Base-by-base conservation (phyloP, 768 basidiomycete genomes). In the Brasilioporus rufonigricans region DNA sequence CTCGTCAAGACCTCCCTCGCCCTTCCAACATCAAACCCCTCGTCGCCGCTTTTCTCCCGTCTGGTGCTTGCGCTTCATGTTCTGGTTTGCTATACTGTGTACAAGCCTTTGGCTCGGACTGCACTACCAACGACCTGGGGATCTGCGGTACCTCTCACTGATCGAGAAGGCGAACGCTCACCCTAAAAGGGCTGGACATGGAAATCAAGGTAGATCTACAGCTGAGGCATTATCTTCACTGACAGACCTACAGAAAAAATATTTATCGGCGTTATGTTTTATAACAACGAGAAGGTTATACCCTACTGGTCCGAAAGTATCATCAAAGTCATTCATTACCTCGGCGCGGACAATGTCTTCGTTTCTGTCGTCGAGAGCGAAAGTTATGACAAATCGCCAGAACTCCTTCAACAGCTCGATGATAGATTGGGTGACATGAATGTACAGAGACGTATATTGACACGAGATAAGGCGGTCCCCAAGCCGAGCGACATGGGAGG, bases 281-380 rank as follows among this genome's bases (percentile, higher is more conserved):
- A 65, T 63, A 67, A 77, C 48, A 76, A 76, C 38, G 62, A 71
- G 49, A 49, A 45, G 0, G 66, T 77, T 1, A 60, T 78, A 26
- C 73, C 75, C 0, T 73, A 74, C 48, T 79, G 76, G 76, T 68
- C 67, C 3, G 50, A 61, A 7, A 63, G 74, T 32, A 59, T 77
- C 31, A 52, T 73, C 44, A 65, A 68, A 53, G 60, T 64, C 5
- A 74, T 77, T 11, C 55, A 65, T 38, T 76, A 72, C 47, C 67
- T 79, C 43, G 78, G 78, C n/a, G 44, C 63, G 6, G 72, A 73
- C 52, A 77, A 78, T 35, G 73, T 76, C 36, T 78, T 71, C 49
- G 70, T 74, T n/a, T 77, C 74, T 32, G 61, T 77, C 45, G 63
- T 77, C 50, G 77, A 78, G 62, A 75, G 73, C 31, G 63, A 72